phyloP scores from a whole-genome alignment of 1,284 basidiomycete genomes.

The Hemileia vastatrix region DNA sequence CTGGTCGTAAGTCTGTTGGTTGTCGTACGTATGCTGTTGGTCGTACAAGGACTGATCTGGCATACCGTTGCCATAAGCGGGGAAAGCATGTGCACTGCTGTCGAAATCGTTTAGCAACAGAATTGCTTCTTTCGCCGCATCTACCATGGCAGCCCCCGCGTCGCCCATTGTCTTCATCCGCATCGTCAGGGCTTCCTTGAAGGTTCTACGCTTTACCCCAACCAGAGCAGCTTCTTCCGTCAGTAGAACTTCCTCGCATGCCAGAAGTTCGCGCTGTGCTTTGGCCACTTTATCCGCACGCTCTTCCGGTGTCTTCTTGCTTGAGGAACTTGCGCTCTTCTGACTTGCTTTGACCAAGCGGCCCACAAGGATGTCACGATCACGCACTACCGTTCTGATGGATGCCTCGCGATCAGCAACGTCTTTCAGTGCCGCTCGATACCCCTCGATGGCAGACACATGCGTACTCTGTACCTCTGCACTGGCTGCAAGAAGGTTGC shows the following conservation, averaged over 20 bases:
- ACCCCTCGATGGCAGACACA: constrained; percentile 40
- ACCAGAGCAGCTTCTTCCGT: constrained; percentile 38
- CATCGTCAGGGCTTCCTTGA: constrained; percentile 44
- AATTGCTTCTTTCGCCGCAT: constrained; percentile 39
- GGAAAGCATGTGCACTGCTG: constrained; percentile 29
- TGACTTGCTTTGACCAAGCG: constrained; percentile 42
- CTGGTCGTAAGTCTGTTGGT: constrained; percentile 22
- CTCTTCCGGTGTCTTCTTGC: too few relatives aligned
- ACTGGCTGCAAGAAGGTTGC: constrained; percentile 32
- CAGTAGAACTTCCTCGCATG: constrained; percentile 40
- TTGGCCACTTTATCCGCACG: constrained; percentile 29
- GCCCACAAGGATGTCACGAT: constrained; percentile 41
- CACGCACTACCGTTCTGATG: constrained; percentile 40
- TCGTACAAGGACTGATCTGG: constrained; percentile 21
- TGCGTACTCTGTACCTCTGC: constrained; percentile 38
- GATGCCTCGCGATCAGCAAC: constrained; percentile 41
- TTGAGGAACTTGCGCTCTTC: constrained; percentile 31
- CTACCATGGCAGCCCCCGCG: constrained; percentile 39
- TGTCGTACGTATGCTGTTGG: constrained; percentile 16
- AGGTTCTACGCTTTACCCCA: constrained; percentile 42
- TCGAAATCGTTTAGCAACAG: constrained; percentile 39
- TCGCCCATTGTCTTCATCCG: constrained; percentile 44
- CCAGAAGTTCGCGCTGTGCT: constrained; percentile 40
- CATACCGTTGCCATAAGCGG: constrained; percentile 28
- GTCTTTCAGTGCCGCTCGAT: constrained; percentile 41